Percentiles rank a stretch among this genome's conserved stretches.
phyloP scores from a whole-genome alignment of 2,329 filamentous ascomycete species.

The Penicillium sp. region DNA sequence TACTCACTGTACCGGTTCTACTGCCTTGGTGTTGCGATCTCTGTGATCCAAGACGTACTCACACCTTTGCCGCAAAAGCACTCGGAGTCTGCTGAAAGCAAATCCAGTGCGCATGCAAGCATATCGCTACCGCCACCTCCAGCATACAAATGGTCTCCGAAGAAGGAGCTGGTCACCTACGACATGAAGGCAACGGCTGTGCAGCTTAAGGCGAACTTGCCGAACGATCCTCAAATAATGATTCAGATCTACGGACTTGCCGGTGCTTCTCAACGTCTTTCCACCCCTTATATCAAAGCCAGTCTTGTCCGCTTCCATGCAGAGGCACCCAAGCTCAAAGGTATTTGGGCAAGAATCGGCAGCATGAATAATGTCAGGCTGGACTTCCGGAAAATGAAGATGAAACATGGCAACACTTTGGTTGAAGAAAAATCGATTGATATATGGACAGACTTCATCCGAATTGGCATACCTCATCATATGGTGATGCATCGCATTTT shows the following conservation, averaged over 20 bases:
- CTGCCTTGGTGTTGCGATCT: conserved; percentile 75
- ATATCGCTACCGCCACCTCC: conserved; percentile 30
- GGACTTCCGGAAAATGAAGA: conserved; percentile 74
- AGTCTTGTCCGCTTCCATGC: conserved; percentile 82
- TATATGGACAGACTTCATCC: conserved; percentile 77
- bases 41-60: conserved; percentile 71
- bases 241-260: conserved; percentile 81
- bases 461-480: conserved; percentile 85
- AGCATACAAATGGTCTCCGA: conserved; percentile 22
- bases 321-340: conserved; percentile 76
- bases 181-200: conserved; percentile 79
- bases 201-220: conserved; percentile 86
- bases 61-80: conserved; percentile 27
- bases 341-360: conserved; percentile 81
- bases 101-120: conserved; percentile 16
- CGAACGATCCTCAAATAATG: conserved; percentile 86
- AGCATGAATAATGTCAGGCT: conserved; percentile 78
- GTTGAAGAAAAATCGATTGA: conserved; percentile 81
- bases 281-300: conserved; percentile 73
- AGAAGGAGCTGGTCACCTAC: conserved; percentile 69
- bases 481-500: conserved; percentile 84
- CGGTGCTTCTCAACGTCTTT: conserved; percentile 81
- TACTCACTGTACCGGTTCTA: conserved; percentile 96
- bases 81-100: conserved; percentile 11
- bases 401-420: conserved; percentile 61